A percentile compares a stretch with the other conserved stretches of the same genome.
Conservation (phyloP, 75 land plant species). For the Selaginella tamariscina region DNA sequence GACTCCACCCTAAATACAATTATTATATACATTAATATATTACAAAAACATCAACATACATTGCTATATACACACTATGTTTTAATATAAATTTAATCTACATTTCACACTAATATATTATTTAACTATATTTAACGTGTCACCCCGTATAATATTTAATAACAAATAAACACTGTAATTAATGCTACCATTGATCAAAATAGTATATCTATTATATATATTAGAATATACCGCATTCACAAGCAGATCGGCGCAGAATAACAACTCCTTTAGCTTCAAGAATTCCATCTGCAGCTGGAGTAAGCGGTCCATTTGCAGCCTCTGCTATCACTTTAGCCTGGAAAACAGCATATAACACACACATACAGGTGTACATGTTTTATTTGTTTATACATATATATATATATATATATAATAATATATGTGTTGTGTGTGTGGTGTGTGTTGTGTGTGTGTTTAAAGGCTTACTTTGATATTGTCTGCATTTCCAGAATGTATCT, state of each 20-base stretch:
- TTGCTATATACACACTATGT: neutral
- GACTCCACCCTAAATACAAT: slow-evolving; percentile 24
- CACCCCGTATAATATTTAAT: neutral
- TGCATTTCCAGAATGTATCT: slow-evolving; percentile 31
- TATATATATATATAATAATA: too few relatives aligned
- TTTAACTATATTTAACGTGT: neutral
- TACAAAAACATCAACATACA: neutral
- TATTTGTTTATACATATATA: too few relatives aligned
- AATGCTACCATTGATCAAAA: too few relatives aligned
- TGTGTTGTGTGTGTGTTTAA: neutral
- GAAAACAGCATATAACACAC: too few relatives aligned
- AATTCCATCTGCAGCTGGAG: slow-evolving; percentile 28
- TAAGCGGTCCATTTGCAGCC: slow-evolving; percentile 35
- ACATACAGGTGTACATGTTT: too few relatives aligned
- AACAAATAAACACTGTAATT: too few relatives aligned
- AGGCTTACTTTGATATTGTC: slow-evolving; percentile 19
- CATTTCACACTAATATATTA: neutral
- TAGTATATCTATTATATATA: too few relatives aligned
- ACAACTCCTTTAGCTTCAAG: slow-evolving; percentile 27
- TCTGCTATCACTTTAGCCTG: slow-evolving; percentile 31
- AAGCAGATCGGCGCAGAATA: slow-evolving; percentile 27
- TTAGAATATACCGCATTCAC: slow-evolving; percentile 34
- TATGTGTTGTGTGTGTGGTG: neutral
- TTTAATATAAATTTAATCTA: neutral
- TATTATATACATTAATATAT: too few relatives aligned